Base-by-base conservation (phyloP, 352 stramenopile species). In the Globisporangium orthogonon region DNA sequence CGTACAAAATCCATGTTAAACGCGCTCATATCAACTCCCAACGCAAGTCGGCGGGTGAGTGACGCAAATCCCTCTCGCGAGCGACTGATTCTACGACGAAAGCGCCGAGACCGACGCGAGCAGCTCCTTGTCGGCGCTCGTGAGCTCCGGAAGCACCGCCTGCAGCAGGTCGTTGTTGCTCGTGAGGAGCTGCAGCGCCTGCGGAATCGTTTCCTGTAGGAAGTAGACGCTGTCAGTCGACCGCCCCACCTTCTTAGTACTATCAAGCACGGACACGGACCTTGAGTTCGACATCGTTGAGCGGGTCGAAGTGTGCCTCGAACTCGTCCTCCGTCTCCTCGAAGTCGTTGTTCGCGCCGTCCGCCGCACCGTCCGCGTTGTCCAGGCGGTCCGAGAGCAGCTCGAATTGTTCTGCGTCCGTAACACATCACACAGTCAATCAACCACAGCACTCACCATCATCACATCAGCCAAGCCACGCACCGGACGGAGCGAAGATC, bases 201-300 rank as follows among this genome's bases (percentile, higher is more conserved):
- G 71, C 11, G 76, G 70, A 50, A 92, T 86, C 48, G 74, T 65
- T 17, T 58, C 67, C 81, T 91, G 56, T 18, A 28, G n/a, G 43
- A n/a, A 50, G 6, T 11, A 50, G 49, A 44, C 31, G 33, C 23
- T 28, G 17, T 11, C 23, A 51, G 44, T 31, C 17, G n/a, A 4
- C 5, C 50, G 7, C 7, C n/a, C n/a, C n/a, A n/a, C n/a, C n/a
- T n/a, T n/a, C n/a, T n/a, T n/a, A n/a, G n/a, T n/a, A n/a, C n/a
- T n/a, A n/a, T n/a, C n/a, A n/a, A n/a, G n/a, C n/a, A n/a, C n/a
- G n/a, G n/a, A 35, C 31, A 39, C 56, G 43, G 65, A 91, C 79
- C 76, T 89, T 92, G 18, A 92, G 65, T 31, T 90, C 78, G 14
- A 92, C 62, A 4, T 92, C 83, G 54, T 87, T 90, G 23, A 92